These are phyloP conservation scores for Geotrichum citri-aurantii DNA, from an alignment of 1,139 yeast genomes.

Conservation along the genomic window DNA sequence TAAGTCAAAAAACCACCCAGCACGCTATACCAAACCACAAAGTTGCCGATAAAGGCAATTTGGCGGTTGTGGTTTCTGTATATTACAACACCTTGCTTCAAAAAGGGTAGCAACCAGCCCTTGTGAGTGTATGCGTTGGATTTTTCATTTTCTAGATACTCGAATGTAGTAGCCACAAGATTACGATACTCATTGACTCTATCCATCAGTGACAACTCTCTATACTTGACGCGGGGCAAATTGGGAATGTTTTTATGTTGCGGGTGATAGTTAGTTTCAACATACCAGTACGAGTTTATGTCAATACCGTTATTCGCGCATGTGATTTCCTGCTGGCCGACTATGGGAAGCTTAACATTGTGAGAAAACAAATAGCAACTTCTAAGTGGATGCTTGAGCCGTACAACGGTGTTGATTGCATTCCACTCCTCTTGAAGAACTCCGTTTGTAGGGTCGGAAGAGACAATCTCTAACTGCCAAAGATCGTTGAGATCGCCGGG, in stretches of 20 bases:
- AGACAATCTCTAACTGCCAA: constrained; percentile 28
- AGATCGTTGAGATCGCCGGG: constrained; percentile 32
- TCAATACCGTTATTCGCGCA: constrained; percentile 58
- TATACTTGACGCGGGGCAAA: constrained; percentile 33
- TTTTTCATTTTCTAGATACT: constrained; percentile 20
- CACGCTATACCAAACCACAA: constrained; percentile 44
- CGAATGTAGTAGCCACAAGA: constrained; percentile 21
- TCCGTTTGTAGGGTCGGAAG: constrained; percentile 23
- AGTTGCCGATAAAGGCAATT: constrained; percentile 55
- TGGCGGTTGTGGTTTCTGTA: constrained; percentile 44
- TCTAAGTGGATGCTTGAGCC: constrained; percentile 53
- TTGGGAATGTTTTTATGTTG: constrained; percentile 24
- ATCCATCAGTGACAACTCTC: constrained; percentile 27
- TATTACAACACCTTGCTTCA: constrained; percentile 49
- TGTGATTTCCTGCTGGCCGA: constrained; percentile 78
- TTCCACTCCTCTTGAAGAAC: constrained; percentile 42
- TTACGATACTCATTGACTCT: constrained; percentile 32
- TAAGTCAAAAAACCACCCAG: constrained; percentile 20
- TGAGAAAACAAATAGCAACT: constrained; percentile 61
- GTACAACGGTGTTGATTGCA: constrained; percentile 53
- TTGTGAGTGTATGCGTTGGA: constrained; percentile 21
- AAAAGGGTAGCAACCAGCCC: constrained; percentile 40
- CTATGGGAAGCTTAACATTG: constrained; percentile 53
- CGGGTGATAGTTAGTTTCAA: constrained; percentile 60
- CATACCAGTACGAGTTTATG: constrained; percentile 56